phyloP scores from a whole-genome alignment of 495 filamentous ascomycete genomes.

The Entonaema liquescens region DNA sequence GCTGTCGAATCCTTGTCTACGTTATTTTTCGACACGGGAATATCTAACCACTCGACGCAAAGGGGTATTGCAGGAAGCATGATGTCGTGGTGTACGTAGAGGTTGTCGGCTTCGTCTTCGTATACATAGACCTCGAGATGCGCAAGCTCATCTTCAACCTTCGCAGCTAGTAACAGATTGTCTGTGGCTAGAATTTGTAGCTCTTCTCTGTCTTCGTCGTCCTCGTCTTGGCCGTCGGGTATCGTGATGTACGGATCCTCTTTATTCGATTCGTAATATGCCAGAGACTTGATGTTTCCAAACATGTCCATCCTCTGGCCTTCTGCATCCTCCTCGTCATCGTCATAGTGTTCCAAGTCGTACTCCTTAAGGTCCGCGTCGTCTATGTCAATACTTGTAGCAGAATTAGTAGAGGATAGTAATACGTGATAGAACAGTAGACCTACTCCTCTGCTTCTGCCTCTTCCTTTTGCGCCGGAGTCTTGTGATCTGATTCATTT shows the following conservation, averaged over 20 bases:
- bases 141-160: slow-evolving; percentile 95
- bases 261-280: slow-evolving; percentile 90
- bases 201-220: slow-evolving; percentile 91
- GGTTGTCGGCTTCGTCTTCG: slow-evolving; percentile 90
- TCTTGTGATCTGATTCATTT: slow-evolving; percentile 41
- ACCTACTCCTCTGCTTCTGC: slow-evolving; percentile 48
- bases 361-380: slow-evolving; percentile 95
- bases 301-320: slow-evolving; percentile 86
- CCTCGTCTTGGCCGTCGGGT: slow-evolving; percentile 71
- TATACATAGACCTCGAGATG: slow-evolving; percentile 98
- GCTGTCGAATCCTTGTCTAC: slow-evolving; percentile 67
- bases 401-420: slow-evolving; percentile 29
- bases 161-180: slow-evolving; percentile 89
- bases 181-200: slow-evolving; percentile 91
- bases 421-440: not conserved
- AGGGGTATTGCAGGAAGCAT: slow-evolving; percentile 98
- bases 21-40: slow-evolving; percentile 76
- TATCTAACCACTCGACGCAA: slow-evolving; percentile 92
- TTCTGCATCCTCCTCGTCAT: slow-evolving; percentile 71
- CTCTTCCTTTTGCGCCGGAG: slow-evolving; percentile 40
- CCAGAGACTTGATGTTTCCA: slow-evolving; percentile 89
- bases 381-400: slow-evolving; percentile 57
- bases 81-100: slow-evolving; percentile 99
- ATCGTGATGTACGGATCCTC: slow-evolving; percentile 97
- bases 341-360: slow-evolving; percentile 93